Evolutionary conservation across 1,284 basidiomycete species (phyloP), one percentile per base, ranked within the genome.

Genomic region (Ganoderma lucidum): DNA sequence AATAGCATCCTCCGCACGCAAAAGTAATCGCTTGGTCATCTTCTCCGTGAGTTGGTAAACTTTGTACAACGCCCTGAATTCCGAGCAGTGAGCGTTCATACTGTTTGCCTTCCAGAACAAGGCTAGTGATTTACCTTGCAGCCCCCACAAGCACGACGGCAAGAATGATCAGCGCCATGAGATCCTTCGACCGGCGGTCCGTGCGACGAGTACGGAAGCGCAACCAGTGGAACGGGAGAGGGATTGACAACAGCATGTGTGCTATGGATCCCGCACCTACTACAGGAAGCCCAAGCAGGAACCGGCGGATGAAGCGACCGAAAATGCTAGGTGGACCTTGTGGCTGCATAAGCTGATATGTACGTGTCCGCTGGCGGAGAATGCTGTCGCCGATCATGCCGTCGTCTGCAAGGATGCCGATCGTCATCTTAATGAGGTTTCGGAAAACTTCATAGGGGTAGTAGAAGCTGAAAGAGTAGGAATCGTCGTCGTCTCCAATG

Each of bases 251-350:
- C 9, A 93, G 78, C 85, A 92, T 87, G 63, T 92, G 90, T 10
- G 93, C 85, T 56, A 94, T 80, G 28, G 91, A 93, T n/a, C 88
- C 87, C 48, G 90, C 91, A 9, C 93, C 92, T 12, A 95, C 85
- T 62, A 94, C 84, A 32, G 93, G 93, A 15, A 95, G 82, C 28
- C 93, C 93, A 28, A 94, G 80, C 17, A 94, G 73, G 77, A 94
- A 91, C 35, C 93, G 87, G 45, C 86, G 87, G 58, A 92, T 69
- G 70, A 94, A 86, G 45, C 85, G 83, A 68, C 79, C 81, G 19
- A 93, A 58, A 37, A 91, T 68, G 41, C 89, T 82, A 5, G 85
- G 84, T 32, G 81, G 77, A 28, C 67, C 68, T n/a, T 70, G 68
- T 2, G 76, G 75, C 48, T 75, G 64, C 19, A 41, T 62, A 30